Evolutionary conservation across 108 stramenopile genomes (phyloP), one percentile per base, ranked within the genome.

Genomic region (Stephanodiscus minutulus): DNA sequence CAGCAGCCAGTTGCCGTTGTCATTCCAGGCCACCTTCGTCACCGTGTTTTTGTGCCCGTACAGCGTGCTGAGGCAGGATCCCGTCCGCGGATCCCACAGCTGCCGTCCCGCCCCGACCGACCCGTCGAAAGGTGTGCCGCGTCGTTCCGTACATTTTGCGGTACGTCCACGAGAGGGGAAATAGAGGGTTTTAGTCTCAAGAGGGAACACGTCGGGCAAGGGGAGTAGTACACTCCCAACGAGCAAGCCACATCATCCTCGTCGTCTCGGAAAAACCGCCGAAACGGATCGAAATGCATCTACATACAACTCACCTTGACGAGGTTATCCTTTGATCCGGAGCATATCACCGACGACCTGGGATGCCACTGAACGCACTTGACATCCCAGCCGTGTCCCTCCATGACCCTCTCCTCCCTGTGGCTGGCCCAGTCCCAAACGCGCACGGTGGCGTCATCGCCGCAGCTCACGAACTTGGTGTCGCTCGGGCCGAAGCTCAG

Each of bases 381-480:
- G 63, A 98, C 96, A 73, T 98, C 98, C 95, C 96, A 97, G 27
- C 96, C 96, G 72, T 98, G 98, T 29, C 96, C 98, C 64, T 95
- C 91, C 49, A 98, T 66, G 7, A 86, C 75, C 47, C 91, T 67
- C 69, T 95, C 95, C 68, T 96, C 90, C 2, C 79, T 66, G 52
- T 75, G 77, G 0, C 82, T 67, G 31, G 88, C 91, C 93, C 96
- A 98, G 77, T 98, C 98, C 92, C 93, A 98, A 28, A 98, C 73
- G 24, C 94, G 77, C n/a, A 97, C 92, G 4, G 93, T 89, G 5
- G 92, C 86, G 83, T 98, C 98, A 71, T 98, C 98, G 4, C 95
- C 93, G 79, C 94, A 96, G 29, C 87, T 87, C 5, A 88, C 95
- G 77, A 98, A 98, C 74, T 97, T 97, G 44, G 93, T 91, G 76